Conservation (phyloP, 1,284 basidiomycete species). For the Entoloma clypeatum region DNA sequence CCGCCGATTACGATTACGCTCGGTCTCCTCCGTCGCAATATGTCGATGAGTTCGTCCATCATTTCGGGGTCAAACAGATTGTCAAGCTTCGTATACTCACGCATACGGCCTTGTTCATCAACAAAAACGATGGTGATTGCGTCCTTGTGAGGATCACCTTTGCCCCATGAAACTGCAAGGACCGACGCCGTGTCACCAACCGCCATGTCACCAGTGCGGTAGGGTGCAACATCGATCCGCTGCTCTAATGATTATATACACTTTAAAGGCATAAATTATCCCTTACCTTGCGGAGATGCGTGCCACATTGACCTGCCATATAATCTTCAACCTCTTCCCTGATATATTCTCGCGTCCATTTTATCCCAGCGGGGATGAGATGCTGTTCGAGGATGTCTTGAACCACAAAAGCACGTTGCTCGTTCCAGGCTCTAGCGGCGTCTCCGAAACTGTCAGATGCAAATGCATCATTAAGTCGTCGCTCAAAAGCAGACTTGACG, state of each 20-base stretch:
- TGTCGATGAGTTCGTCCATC: constrained; percentile 73
- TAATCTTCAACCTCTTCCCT: constrained; percentile 89
- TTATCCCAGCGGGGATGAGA: constrained; percentile 77
- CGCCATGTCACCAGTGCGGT: constrained; percentile 55
- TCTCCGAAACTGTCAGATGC: constrained; percentile 85
- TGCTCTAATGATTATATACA: constrained; percentile 29
- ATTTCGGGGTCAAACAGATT: constrained; percentile 73
- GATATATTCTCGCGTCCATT: constrained; percentile 89
- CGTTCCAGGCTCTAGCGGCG: constrained; percentile 90
- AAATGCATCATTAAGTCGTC: constrained; percentile 78
- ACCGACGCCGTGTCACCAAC: constrained; percentile 79
- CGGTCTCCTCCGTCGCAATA: constrained; percentile 80
- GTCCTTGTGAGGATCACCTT: constrained; percentile 90
- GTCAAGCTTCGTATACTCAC: constrained; percentile 87
- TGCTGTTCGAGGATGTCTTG: constrained; percentile 77
- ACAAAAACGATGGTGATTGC: constrained; percentile 83
- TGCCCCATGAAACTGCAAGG: constrained; percentile 91
- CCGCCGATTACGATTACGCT: constrained; percentile 91
- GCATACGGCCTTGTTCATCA: constrained; percentile 85
- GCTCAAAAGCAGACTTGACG: constrained; percentile 62
- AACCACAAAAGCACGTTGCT: constrained; percentile 76
- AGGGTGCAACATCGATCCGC: constrained; percentile 77
- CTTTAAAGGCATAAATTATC: constrained; percentile 4
- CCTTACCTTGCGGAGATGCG: constrained; percentile 69
- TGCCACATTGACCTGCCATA: constrained; percentile 65